Percentiles rank a stretch among this genome's conserved stretches.
Evolutionary conservation across 495 filamentous ascomycete genomes (phyloP).

Genomic region (Ascodesmis nigricans): DNA sequence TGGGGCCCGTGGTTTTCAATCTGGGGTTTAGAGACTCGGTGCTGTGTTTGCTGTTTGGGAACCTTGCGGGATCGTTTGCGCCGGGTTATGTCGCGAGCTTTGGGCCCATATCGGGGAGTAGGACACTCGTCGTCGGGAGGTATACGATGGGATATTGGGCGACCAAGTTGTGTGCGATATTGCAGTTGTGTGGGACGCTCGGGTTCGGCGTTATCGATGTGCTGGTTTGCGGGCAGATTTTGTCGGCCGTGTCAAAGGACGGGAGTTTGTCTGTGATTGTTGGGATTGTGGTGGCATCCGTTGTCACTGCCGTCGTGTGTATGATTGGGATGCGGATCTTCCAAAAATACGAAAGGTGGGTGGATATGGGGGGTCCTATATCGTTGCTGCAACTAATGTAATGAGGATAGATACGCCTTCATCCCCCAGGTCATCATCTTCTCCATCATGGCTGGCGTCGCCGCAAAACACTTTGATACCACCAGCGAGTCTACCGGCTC

Average conservation of each 20-base stretch:
- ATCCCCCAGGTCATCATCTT: constrained; percentile 43
- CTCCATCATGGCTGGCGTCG: constrained; percentile 44
- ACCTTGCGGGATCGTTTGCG: constrained; percentile 33
- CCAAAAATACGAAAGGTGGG: constrained; percentile 45
- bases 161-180: constrained; percentile 44
- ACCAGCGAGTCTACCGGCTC: constrained; percentile 24
- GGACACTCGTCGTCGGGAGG: constrained; percentile 36
- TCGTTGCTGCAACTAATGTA: constrained; percentile 10
- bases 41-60: constrained; percentile 43
- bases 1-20: constrained; percentile 45
- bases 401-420: constrained; percentile 35
- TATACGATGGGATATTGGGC: constrained; percentile 49
- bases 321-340: constrained; percentile 55
- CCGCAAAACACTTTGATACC: constrained; percentile 41
- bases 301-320: constrained; percentile 44
- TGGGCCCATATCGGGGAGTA: constrained; percentile 46
- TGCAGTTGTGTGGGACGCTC: constrained; percentile 50
- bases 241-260: constrained; percentile 44
- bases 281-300: constrained; percentile 45
- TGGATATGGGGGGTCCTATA: no score
- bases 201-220: constrained; percentile 50
- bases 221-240: constrained; percentile 51
- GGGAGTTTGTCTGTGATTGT: constrained; percentile 42
- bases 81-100: constrained; percentile 51
- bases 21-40: constrained; percentile 46